Percentiles rank a stretch among this genome's conserved stretches.
phyloP scores from a whole-genome alignment of 768 basidiomycete species.

The Hericium erinaceus region DNA sequence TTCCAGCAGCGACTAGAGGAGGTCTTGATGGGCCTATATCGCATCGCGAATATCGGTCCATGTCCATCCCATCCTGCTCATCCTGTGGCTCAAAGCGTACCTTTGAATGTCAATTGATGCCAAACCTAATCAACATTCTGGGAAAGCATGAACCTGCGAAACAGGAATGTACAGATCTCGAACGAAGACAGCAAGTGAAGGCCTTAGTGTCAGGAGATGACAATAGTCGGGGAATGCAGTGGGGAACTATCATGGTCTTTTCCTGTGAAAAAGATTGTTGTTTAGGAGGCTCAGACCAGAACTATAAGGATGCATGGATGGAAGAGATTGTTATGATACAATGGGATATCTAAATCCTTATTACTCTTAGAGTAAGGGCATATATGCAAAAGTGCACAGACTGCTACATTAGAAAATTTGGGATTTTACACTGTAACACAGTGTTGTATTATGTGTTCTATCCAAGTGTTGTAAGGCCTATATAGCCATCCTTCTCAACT shows the following conservation, averaged over 20 bases:
- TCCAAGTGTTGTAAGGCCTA: too few relatives aligned
- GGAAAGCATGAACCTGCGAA: conserved; percentile 20
- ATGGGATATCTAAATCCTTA: conserved; percentile 37
- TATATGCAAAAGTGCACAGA: too few relatives aligned
- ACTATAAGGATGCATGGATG: conserved; percentile 43
- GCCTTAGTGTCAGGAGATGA: conserved; percentile 24
- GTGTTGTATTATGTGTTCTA: too few relatives aligned
- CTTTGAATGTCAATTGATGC: conserved; percentile 95
- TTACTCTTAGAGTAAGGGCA: too few relatives aligned
- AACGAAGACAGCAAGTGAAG: conserved; percentile 51
- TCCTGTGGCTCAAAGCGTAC: conserved; percentile 56
- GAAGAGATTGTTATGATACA: conserved; percentile 73
- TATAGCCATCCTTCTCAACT: too few relatives aligned
- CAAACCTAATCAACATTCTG: conserved; percentile 80
- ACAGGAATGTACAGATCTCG: conserved; percentile 48
- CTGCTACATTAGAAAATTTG: too few relatives aligned
- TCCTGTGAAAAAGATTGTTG: conserved; percentile 80
- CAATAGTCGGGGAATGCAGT: conserved; percentile 72
- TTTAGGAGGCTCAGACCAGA: conserved; percentile 30
- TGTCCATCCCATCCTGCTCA: conserved; percentile 53
- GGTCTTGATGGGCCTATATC: conserved; percentile 41
- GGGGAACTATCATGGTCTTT: conserved; percentile 89
- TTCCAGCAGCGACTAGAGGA: conserved; percentile 48
- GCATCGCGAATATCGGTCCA: conserved; percentile 46
- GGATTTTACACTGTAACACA: too few relatives aligned